Evolutionary conservation across 306 rosid species (phyloP).

Genomic region (Purshia tridentata): DNA sequence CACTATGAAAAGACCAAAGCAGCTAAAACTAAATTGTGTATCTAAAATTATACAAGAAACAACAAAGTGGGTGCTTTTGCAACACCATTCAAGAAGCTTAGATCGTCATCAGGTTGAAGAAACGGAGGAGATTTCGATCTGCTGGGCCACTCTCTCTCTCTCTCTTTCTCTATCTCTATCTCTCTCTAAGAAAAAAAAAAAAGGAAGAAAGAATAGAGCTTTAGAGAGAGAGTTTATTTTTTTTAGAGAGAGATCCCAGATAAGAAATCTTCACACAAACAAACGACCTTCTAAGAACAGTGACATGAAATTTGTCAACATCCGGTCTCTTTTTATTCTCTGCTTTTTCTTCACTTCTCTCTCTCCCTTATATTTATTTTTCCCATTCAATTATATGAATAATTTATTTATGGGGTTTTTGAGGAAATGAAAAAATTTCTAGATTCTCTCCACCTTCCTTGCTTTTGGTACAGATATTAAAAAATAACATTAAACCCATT

Average conservation of each 20-base stretch:
- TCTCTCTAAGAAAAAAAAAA: constrained; percentile 23
- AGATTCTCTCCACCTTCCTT: constrained; percentile 78
- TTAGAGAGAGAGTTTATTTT: constrained; percentile 39
- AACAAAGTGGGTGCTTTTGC: constrained; percentile 49
- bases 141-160: constrained; percentile 75
- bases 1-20: constrained; percentile 38
- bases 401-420: constrained; percentile 38
- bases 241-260: constrained; percentile 90
- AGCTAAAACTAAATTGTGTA: constrained; percentile 26
- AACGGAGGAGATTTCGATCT: constrained; percentile 68
- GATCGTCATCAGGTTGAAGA: constrained; percentile 74
- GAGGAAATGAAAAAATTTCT: constrained; percentile 48
- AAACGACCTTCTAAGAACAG: constrained; percentile 99
- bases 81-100: constrained; percentile 69
- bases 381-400: constrained; percentile 14
- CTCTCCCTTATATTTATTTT: constrained; percentile 22
- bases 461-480: constrained; percentile 42
- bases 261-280: constrained; percentile 93
- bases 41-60: constrained; percentile 37
- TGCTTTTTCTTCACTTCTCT: constrained; percentile 78
- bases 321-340: constrained; percentile 99
- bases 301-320: constrained; percentile 99
- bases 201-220: constrained; percentile 19
- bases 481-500: constrained; percentile 19
- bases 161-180: constrained; percentile 32